Evolutionary conservation across 2,329 filamentous ascomycete species (phyloP).

Genomic region (Ciborinia camelliae): DNA sequence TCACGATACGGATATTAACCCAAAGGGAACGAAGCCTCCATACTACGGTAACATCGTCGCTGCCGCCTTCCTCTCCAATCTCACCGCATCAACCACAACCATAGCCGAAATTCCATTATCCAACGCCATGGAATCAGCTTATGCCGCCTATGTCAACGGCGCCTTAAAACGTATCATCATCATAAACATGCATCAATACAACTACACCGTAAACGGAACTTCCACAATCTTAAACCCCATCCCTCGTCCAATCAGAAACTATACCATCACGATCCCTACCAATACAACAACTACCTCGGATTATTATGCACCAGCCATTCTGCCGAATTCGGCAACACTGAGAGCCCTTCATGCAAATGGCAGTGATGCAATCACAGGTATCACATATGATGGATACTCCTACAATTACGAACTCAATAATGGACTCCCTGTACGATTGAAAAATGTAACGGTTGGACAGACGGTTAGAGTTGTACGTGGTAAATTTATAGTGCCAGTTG

Average conservation of each 20-base stretch:
- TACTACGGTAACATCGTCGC: conserved; percentile 62
- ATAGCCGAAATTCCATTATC: conserved; percentile 48
- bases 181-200: conserved; percentile 58
- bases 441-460: conserved; percentile 54
- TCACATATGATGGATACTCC: conserved; percentile 59
- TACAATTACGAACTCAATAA: conserved; percentile 58
- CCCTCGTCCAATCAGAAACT: conserved; percentile 40
- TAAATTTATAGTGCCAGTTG: conserved; percentile 40
- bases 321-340: conserved; percentile 36
- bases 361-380: conserved; percentile 59
- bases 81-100: conserved; percentile 39
- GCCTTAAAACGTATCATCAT: conserved; percentile 49
- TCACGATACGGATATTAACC: conserved; percentile 47
- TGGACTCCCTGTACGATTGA: conserved; percentile 51
- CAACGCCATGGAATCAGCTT: conserved; percentile 46
- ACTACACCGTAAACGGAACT: conserved; percentile 50
- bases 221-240: conserved; percentile 31
- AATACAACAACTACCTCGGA: conserved; percentile 6
- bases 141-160: conserved; percentile 50
- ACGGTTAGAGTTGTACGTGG: conserved; percentile 40
- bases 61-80: conserved; percentile 52
- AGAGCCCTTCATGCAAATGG: conserved; percentile 57
- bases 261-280: conserved; percentile 42
- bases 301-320: conserved; percentile 19
- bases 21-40: conserved; percentile 57